A percentile compares a stretch with the other conserved stretches of the same genome.
phyloP scores from a whole-genome alignment of 352 stramenopile genomes.

The Pilasporangium apinafurcum region DNA sequence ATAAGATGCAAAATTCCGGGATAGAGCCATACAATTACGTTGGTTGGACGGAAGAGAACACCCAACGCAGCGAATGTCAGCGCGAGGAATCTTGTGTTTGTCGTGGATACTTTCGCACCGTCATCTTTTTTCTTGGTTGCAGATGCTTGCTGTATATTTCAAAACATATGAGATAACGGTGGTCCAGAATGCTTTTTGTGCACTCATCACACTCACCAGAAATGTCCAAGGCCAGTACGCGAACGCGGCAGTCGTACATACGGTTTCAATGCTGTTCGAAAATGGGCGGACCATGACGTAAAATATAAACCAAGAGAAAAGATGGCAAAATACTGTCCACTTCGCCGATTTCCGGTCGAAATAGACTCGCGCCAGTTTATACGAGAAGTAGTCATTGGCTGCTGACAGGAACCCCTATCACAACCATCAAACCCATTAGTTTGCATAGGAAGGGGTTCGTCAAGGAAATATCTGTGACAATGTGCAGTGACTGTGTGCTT shows the following conservation, averaged over 20 bases:
- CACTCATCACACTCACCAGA: conserved; percentile 20
- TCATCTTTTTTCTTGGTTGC: conserved; percentile 30
- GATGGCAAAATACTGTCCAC: conserved; percentile 65
- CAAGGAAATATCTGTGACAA: not conserved
- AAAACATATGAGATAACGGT: not conserved
- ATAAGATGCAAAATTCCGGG: conserved; percentile 49
- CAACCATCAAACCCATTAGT: not conserved
- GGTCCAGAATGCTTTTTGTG: not conserved
- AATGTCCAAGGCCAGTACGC: conserved; percentile 78
- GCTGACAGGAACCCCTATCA: conserved; percentile 47
- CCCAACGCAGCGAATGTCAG: conserved; percentile 56
- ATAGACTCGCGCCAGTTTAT: conserved; percentile 55
- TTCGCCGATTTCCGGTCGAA: conserved; percentile 60
- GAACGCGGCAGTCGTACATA: conserved; percentile 70
- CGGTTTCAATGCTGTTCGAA: conserved; percentile 81
- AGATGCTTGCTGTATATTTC: conserved; percentile 9
- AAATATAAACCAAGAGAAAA: conserved; percentile 84
- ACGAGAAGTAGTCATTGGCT: conserved; percentile 68
- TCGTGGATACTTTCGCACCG: conserved; percentile 6
- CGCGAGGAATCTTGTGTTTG: conserved; percentile 23
- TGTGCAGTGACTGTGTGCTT: not conserved
- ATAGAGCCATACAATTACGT: conserved; percentile 72
- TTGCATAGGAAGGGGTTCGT: not conserved
- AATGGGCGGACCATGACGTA: conserved; percentile 84
- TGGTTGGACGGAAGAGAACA: conserved; percentile 80